These are phyloP conservation scores for Acrocalymma vagum DNA, from an alignment of 2,329 filamentous ascomycete genomes.

Conservation along the genomic window DNA sequence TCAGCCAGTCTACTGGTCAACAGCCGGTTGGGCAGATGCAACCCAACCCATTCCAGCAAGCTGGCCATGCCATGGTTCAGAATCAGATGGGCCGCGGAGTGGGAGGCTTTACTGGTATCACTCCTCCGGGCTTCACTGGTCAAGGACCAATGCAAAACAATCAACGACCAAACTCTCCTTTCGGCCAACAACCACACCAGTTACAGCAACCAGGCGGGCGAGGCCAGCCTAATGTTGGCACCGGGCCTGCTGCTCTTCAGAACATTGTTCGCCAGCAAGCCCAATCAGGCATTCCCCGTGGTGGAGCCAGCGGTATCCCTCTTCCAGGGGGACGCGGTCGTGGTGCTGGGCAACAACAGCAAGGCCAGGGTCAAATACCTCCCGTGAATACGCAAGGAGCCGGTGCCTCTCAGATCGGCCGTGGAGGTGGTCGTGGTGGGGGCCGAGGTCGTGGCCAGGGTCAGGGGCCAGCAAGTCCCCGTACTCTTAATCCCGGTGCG, in stretches of 20 bases:
- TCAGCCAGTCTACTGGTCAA: slow-evolving; percentile 17
- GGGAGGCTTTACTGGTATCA: slow-evolving; percentile 18
- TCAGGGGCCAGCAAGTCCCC: slow-evolving; percentile 27
- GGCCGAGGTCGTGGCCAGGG: slow-evolving; percentile 27
- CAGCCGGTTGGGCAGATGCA: slow-evolving; percentile 9
- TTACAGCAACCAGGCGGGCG: slow-evolving; percentile 32
- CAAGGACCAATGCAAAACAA: slow-evolving; percentile 9
- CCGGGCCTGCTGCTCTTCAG: slow-evolving; percentile 39
- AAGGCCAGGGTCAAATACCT: too few species aligned
- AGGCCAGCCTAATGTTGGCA: slow-evolving; percentile 29
- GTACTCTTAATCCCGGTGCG: slow-evolving; percentile 45
- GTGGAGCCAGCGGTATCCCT: slow-evolving; percentile 41
- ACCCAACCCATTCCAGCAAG: slow-evolving; percentile 22
- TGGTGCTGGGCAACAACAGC: slow-evolving; percentile 21
- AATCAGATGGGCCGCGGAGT: slow-evolving; percentile 20
- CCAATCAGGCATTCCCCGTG: slow-evolving; percentile 41
- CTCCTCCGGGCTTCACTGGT: slow-evolving; percentile 32
- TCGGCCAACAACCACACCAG: slow-evolving; percentile 24
- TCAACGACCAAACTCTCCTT: slow-evolving; percentile 28
- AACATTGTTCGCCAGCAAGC: slow-evolving; percentile 27
- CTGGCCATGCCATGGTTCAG: slow-evolving; percentile 16
- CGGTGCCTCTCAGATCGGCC: slow-evolving; percentile 30
- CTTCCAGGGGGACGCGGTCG: slow-evolving; percentile 35
- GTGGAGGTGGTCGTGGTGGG: slow-evolving; percentile 37
- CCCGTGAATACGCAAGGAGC: slow-evolving; percentile 21